Conservation (phyloP, 2,329 filamentous ascomycete species). For the Penicillium polonicum region DNA sequence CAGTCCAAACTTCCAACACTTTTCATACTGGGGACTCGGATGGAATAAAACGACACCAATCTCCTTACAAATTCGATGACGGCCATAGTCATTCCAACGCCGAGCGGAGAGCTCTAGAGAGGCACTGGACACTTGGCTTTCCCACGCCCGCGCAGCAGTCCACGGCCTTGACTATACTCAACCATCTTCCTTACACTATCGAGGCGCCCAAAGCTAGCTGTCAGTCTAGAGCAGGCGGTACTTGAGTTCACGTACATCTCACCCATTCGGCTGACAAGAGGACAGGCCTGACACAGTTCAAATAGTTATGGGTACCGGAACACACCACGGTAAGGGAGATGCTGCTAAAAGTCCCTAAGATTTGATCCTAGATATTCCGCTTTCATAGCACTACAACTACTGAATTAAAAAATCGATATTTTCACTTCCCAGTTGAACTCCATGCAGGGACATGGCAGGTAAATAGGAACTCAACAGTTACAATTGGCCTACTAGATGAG, state of each 20-base stretch:
- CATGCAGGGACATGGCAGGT: background rate
- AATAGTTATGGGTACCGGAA: conserved; percentile 66
- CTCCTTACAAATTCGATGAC: background rate
- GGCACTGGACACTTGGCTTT: background rate
- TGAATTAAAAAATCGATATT: background rate
- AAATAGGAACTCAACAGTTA: background rate
- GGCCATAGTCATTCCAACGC: background rate
- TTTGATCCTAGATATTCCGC: background rate
- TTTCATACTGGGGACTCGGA: background rate
- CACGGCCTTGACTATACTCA: conserved; percentile 45
- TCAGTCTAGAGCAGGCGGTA: conserved; percentile 78
- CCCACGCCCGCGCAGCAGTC: background rate
- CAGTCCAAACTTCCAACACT: background rate
- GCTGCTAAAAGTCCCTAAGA: background rate
- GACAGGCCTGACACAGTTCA: conserved; percentile 48
- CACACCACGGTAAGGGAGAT: background rate
- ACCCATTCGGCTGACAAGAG: conserved; percentile 20
- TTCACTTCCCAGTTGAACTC: background rate
- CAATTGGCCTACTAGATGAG: background rate
- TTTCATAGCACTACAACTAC: background rate
- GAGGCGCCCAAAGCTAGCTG: conserved; percentile 73
- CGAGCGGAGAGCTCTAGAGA: background rate
- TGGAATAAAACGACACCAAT: background rate
- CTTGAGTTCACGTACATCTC: conserved; percentile 69
- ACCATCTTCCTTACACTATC: conserved; percentile 71